Base-by-base conservation (phyloP, 1,284 basidiomycete species). In the Ustilago lituana region DNA sequence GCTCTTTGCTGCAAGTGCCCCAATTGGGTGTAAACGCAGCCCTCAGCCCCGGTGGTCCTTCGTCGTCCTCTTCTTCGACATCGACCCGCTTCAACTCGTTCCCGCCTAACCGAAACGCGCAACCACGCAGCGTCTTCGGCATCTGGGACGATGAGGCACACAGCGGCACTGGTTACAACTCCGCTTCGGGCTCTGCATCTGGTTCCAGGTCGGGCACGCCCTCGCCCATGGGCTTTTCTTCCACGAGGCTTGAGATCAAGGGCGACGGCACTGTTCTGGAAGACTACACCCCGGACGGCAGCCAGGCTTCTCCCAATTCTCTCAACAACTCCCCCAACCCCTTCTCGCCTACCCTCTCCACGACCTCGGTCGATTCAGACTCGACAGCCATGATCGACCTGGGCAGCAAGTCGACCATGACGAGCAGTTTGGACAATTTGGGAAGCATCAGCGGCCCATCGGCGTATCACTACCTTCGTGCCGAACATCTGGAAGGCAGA, bases 271-370 rank as follows among this genome's bases (percentile, higher is more conserved):
- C 54, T 3, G 55, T 69, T 2, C 39, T 74, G n/a, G 72, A 68
- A 31, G 65, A 76, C 48, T 76, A 62, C 55, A 71, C 73, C 1
- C 73, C 70, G 0, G 65, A 68, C 17, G 69, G 69, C 41, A 67
- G 64, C 46, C 69, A 72, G 48, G 52, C 68, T 15, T 78, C 76
- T 32, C 74, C 74, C 23, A 56, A 56, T 43, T 75, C 75, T n/a
- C 44, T 70, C 26, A 58, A 31, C 53, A 67, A 61, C 27, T 77
- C 75, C 15, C 70, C 73, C 3, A 73, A 68, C 38, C 65, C 67
- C 1, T 76, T 78, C 40, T 76, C 74, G 43, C 76, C 76, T 5
- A 46, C 68, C 5, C 49, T 64, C 11, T 75, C 73, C 5, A 49
- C 62, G 27, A 72, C 67, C 5, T 78, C 76, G 23, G 40, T 69